Evolutionary conservation across 179 eudicot genomes (phyloP), one percentile per base, ranked within the genome.

Genomic region (Beta corolliflora): DNA sequence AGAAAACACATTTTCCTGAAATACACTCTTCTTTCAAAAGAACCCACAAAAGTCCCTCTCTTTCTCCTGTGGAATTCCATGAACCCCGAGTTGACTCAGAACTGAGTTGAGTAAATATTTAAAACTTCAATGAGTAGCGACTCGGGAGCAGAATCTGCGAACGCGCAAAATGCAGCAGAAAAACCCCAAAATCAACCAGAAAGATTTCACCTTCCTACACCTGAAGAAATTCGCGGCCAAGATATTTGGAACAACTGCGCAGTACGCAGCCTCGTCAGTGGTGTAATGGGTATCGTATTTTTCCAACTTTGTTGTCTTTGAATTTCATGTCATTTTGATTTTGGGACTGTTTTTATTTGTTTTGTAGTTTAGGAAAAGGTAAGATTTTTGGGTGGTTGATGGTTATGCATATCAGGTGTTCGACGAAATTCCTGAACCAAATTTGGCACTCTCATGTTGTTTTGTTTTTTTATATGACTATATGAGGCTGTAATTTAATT

Each of bases 171-270:
- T 79, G 88, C 75, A 21, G 77, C 77, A 5, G 82, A 58, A 74
- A 85, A 81, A 63, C 86, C 90, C 21, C 78, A 36, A 36, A 36
- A 36, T 36, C 41, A 71, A 44, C 72, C 89, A 21, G 88, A 92
- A 86, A 93, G 89, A 2, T 77, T 95, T n/a, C 88, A 87, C 50
- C 55, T 92, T 82, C 98, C 97, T 1, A 83, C 99, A 15, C 73
- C 87, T 10, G 99, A 95, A 79, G 98, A 95, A 81, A 85, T 95
- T 8, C 89, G 88, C 0, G 99, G 97, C 76, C 99, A 94, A 79
- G 99, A 95, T 78, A 91, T 95, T 18, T 95, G 98, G 99, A 94
- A 95, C 79, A 94, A 95, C 46, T 95, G 99, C 80, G 95, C 91
- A 80, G 97, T 95, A 54, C 97, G 97, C 25, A 91, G 99, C 67